These are phyloP conservation scores for Fraxinus americana DNA, from an alignment of 257 asterid species.

Conservation along the genomic window DNA sequence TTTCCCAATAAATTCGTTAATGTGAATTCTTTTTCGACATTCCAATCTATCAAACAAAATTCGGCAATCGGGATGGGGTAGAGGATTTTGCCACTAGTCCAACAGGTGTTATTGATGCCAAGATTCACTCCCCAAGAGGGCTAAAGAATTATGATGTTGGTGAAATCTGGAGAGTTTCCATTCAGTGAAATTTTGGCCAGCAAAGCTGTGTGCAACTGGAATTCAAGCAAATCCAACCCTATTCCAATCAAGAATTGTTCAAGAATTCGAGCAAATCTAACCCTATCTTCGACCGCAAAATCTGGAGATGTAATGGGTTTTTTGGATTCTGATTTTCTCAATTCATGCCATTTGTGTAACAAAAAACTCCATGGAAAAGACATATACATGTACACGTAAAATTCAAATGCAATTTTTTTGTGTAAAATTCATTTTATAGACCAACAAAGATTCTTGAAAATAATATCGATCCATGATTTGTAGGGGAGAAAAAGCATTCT, in stretches of 20 bases:
- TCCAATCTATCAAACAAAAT: too few species aligned
- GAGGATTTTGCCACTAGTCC: constrained; percentile 38
- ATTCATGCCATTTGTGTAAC: constrained; percentile 64
- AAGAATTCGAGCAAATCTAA: constrained; percentile 35
- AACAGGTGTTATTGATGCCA: constrained; percentile 47
- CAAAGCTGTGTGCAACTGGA: constrained; percentile 44
- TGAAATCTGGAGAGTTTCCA: constrained; percentile 39
- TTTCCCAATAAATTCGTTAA: too few species aligned
- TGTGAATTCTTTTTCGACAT: too few species aligned
- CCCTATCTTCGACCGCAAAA: constrained; percentile 54
- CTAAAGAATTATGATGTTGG: constrained; percentile 56
- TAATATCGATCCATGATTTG: constrained; percentile 8
- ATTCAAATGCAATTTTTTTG: neutral
- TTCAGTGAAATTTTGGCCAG: constrained; percentile 29
- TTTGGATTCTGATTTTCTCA: constrained; percentile 70
- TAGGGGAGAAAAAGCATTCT: constrained; percentile 89
- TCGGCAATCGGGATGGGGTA: constrained; percentile 26
- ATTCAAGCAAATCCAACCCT: constrained; percentile 52
- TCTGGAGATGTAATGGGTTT: constrained; percentile 23
- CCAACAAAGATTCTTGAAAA: neutral
- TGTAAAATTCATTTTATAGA: neutral
- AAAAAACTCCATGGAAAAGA: constrained; percentile 82
- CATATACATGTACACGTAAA: constrained; percentile 87
- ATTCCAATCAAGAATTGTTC: constrained; percentile 53
- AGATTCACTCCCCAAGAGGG: too few species aligned